Percentiles rank a stretch among this genome's conserved stretches.
Evolutionary conservation across 257 asterid species (phyloP).

Genomic region (Gardenia jasminoides): DNA sequence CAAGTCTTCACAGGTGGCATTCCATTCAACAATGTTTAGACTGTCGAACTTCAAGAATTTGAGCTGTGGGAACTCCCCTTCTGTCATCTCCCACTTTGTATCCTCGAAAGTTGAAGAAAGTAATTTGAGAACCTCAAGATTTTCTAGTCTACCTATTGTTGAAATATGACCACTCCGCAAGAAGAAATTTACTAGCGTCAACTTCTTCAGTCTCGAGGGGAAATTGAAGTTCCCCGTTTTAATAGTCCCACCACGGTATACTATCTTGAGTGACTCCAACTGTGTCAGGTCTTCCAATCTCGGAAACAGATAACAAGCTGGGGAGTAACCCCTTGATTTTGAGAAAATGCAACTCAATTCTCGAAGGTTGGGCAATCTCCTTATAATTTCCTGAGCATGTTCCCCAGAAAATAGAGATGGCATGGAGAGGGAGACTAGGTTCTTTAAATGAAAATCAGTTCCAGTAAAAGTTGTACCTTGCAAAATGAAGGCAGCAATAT

Average conservation of each 20-base stretch:
- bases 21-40: background rate
- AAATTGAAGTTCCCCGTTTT: background rate
- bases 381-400: background rate
- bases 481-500: background rate
- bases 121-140: constrained; percentile 10
- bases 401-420: background rate
- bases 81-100: constrained; percentile 5
- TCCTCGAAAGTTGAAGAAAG: background rate
- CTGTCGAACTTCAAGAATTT: background rate
- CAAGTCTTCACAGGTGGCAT: background rate
- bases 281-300: background rate
- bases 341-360: background rate
- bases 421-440: constrained; percentile 10
- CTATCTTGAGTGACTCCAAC: background rate
- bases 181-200: constrained; percentile 1
- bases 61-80: background rate
- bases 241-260: background rate
- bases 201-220: background rate
- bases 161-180: constrained; percentile 4
- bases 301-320: background rate
- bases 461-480: background rate
- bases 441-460: background rate
- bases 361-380: constrained; percentile 3
- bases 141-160: background rate
- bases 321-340: background rate